These are phyloP conservation scores for Schizosaccharomyces cryophilus DNA, from an alignment of 805 yeast species.

Conservation along the genomic window DNA sequence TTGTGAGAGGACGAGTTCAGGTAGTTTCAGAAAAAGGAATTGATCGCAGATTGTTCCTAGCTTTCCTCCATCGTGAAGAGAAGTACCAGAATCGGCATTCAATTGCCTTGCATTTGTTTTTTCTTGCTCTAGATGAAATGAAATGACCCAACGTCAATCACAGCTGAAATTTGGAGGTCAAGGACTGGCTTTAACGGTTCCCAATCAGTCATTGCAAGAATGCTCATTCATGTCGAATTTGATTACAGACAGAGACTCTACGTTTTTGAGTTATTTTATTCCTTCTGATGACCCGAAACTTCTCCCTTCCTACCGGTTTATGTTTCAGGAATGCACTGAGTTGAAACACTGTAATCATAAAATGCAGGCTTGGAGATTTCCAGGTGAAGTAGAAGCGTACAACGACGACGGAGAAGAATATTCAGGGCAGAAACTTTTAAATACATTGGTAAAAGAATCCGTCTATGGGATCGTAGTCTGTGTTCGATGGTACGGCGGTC, in stretches of 20 bases:
- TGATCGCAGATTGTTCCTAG: no score
- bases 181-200: not conserved
- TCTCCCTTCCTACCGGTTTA: not conserved
- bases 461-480: not conserved
- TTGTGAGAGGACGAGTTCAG: no score
- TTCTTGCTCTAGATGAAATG: not conserved
- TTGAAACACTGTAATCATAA: slow-evolving; percentile 1
- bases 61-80: no score
- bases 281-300: not conserved
- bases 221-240: not conserved
- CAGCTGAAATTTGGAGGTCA: not conserved
- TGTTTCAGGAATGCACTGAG: not conserved
- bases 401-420: slow-evolving; percentile 2
- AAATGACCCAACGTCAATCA: not conserved
- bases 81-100: no score
- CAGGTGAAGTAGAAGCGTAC: not conserved
- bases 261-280: not conserved
- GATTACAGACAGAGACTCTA: not conserved
- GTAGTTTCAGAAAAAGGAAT: no score
- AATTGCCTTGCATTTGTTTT: no score
- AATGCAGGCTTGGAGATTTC: slow-evolving; percentile 1
- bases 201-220: not conserved
- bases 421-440: not conserved
- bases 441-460: not conserved
- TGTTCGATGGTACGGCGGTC: slow-evolving; percentile 1